phyloP scores from a whole-genome alignment of 2,329 filamentous ascomycete species.

The Rhinocladiella mackenziei region DNA sequence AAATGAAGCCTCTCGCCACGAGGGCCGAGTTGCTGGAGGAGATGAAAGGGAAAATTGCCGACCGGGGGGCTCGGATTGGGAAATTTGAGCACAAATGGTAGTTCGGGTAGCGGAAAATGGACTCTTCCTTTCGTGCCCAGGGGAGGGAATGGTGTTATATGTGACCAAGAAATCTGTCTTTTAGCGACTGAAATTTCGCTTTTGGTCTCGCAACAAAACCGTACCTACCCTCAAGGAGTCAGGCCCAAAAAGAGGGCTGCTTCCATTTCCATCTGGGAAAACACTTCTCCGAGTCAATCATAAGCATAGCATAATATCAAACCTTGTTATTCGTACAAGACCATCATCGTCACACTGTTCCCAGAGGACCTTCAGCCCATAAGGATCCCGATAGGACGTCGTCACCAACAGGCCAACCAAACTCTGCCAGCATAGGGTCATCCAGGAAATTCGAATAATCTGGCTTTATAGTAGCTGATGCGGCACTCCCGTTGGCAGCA shows the following conservation, averaged over 20 bases:
- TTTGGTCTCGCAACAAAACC: neutral
- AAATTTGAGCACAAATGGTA: slow-evolving; percentile 43
- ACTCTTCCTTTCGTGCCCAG: no score
- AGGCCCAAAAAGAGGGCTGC: neutral
- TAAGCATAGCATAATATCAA: neutral
- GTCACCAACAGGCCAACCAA: slow-evolving; percentile 21
- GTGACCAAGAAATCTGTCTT: neutral
- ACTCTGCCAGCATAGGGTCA: slow-evolving; percentile 23
- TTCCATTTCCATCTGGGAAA: neutral
- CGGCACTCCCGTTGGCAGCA: slow-evolving; percentile 3
- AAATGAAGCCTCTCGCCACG: slow-evolving; percentile 39
- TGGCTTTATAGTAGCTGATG: slow-evolving; percentile 2
- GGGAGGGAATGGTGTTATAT: neutral
- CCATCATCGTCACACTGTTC: slow-evolving; percentile 3
- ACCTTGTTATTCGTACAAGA: neutral
- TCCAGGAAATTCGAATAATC: slow-evolving; percentile 21
- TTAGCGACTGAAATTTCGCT: no score
- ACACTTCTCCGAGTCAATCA: neutral
- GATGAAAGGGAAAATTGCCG: slow-evolving; percentile 48
- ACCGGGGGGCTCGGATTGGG: slow-evolving; percentile 50
- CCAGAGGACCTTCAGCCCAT: slow-evolving; percentile 14
- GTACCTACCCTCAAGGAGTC: neutral
- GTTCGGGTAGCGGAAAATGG: neutral
- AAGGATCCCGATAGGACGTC: slow-evolving; percentile 21
- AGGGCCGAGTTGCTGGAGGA: slow-evolving; percentile 43